Conservation (phyloP, 257 asterid genomes). For the Paraleonurus japonicus region DNA sequence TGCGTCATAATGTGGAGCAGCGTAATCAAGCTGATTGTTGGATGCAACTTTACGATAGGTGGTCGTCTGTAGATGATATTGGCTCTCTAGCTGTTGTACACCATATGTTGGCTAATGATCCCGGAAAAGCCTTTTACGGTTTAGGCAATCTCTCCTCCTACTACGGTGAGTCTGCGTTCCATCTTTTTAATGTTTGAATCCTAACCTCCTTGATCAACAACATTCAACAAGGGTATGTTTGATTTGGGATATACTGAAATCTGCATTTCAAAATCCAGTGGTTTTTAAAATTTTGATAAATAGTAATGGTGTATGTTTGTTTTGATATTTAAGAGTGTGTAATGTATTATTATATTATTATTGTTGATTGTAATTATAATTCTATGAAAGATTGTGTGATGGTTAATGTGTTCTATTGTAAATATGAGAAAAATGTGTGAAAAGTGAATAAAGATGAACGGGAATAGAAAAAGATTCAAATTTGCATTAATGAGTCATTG, state of each 20-base stretch:
- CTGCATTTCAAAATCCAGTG: no score
- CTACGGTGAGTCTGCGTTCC: constrained; percentile 46
- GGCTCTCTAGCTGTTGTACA: constrained; percentile 96
- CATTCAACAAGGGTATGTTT: not conserved
- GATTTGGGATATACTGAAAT: no score
- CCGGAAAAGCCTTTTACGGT: constrained; percentile 78
- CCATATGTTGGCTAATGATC: constrained; percentile 86
- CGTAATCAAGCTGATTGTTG: constrained; percentile 95
- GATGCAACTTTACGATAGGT: constrained; percentile 87
- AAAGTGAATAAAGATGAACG: not conserved
- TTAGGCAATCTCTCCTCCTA: constrained; percentile 89
- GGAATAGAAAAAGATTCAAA: not conserved
- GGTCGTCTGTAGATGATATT: constrained; percentile 95
- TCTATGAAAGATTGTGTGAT: not conserved
- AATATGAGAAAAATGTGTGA: not conserved
- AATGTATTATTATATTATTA: no score
- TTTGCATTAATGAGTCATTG: not conserved
- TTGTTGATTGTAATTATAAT: not conserved
- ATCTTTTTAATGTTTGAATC: not conserved
- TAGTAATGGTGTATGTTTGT: no score
- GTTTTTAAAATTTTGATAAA: not conserved
- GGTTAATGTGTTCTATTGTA: not conserved
- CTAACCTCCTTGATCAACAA: not conserved
- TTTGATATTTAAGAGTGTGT: not conserved
- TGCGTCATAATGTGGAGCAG: constrained; percentile 57